These are phyloP conservation scores for Blastobotrys aristatus DNA, from an alignment of 1,139 yeast species.

Conservation along the genomic window DNA sequence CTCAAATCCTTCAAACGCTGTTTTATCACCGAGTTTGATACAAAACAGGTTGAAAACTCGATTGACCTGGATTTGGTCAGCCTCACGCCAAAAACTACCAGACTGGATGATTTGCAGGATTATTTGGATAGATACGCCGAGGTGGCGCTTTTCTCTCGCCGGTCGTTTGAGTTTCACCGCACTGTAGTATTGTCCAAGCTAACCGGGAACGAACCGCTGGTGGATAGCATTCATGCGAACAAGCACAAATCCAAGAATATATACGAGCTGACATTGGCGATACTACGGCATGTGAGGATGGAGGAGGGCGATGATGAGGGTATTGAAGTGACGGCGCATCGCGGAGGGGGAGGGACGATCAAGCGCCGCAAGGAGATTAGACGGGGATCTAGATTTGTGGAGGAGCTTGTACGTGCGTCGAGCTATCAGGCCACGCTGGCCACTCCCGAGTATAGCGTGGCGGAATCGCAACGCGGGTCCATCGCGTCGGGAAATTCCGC, in stretches of 20 bases:
- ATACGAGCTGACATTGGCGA: constrained; percentile 7
- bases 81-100: constrained; percentile 3
- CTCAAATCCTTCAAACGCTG: neutral
- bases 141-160: constrained; percentile 10
- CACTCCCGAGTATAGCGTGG: too few species aligned
- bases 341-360: too few species aligned
- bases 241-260: constrained; percentile 5
- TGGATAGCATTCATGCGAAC: neutral
- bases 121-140: constrained; percentile 12
- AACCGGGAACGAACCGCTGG: neutral
- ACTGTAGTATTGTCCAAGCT: constrained; percentile 12
- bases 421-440: too few species aligned
- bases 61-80: constrained; percentile 10
- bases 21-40: constrained; percentile 9
- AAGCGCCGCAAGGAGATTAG: constrained; percentile 1
- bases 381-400: too few species aligned
- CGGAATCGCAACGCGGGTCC: neutral
- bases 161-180: constrained; percentile 10
- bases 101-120: neutral
- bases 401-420: too few species aligned
- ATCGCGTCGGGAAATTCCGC: neutral
- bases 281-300: neutral
- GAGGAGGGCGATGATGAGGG: neutral
- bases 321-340: too few species aligned
- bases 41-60: constrained; percentile 8